Base-by-base conservation (phyloP, 1,284 basidiomycete species). In the Tetrapyrgos nigripes region DNA sequence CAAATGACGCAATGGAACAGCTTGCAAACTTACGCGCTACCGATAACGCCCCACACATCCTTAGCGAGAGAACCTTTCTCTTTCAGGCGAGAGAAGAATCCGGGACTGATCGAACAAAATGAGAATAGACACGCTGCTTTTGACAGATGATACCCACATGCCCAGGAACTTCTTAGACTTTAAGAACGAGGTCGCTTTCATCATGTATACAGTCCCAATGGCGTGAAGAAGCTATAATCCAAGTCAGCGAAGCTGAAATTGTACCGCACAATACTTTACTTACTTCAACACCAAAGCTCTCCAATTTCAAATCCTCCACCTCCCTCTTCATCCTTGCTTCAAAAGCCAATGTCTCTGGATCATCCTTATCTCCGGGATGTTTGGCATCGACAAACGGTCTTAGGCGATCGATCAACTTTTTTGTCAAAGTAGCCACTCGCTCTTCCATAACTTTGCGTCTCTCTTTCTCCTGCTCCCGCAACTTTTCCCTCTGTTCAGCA, bases 281-380 rank as follows among this genome's bases (percentile, higher is more conserved):
- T 64, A 96, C 90, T 85, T 98, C 97, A 44, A 99, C 89, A 57
- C 97, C 97, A 74, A 99, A 99, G 65, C 94, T 97, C 79, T 99
- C 97, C 59, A 98, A 78, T 81, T 98, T 99, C 69, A 99, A 75
- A 78, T 99, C 97, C 64, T 98, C 95, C 1, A 94, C 95, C 75
- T 99, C 97, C 46, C 85, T 81, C 70, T 78, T 83, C 74, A 98
- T 93, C 73, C 83, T 87, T 54, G 83, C 81, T 73, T 92, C 88
- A 70, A 96, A 97, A 21, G 82, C 80, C 58, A 76, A 74, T 4
- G 92, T 94, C 78, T 98, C 97, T 0, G 88, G 78, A 70, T 98
- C 97, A 58, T 92, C 89, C 63, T 86, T 85, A 21, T 87, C 93
- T 8, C 96, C 96, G 1, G 97, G 96, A 55, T 88, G 81, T 70